Percentiles rank a stretch among this genome's conserved stretches.
Evolutionary conservation across 345 rosid species (phyloP).

Genomic region (Camelina hispida): DNA sequence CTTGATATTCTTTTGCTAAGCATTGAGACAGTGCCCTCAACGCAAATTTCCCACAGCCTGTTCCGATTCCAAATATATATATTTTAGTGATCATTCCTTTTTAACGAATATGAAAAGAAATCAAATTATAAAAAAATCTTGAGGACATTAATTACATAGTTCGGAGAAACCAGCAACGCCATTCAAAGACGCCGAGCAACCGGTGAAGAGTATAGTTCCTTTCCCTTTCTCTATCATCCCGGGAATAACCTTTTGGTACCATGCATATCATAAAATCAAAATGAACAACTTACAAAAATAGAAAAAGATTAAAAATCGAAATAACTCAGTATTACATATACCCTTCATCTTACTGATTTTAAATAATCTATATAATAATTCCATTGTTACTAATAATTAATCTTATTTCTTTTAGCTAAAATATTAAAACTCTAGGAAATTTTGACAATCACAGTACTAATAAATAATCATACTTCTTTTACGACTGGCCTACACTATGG

Average conservation of each 20-base stretch:
- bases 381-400: too few species aligned
- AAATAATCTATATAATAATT: too few species aligned
- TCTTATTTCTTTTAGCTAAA: background rate
- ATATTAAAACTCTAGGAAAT: background rate
- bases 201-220: slow-evolving; percentile 92
- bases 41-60: slow-evolving; percentile 94
- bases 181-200: slow-evolving; percentile 87
- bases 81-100: background rate
- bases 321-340: background rate
- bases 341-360: background rate
- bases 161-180: slow-evolving; percentile 90
- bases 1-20: slow-evolving; percentile 78
- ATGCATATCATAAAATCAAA: background rate
- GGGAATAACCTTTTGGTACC: slow-evolving; percentile 62
- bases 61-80: background rate
- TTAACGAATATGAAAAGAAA: background rate
- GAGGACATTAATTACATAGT: slow-evolving; percentile 61
- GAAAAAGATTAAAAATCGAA: background rate
- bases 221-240: slow-evolving; percentile 92
- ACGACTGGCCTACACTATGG: background rate
- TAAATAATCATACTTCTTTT: too few species aligned
- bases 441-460: too few species aligned
- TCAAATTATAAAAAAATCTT: background rate
- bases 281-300: background rate
- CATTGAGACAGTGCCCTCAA: slow-evolving; percentile 86